Base-by-base conservation (phyloP, 768 basidiomycete species). In the Lentinula guzmanii region DNA sequence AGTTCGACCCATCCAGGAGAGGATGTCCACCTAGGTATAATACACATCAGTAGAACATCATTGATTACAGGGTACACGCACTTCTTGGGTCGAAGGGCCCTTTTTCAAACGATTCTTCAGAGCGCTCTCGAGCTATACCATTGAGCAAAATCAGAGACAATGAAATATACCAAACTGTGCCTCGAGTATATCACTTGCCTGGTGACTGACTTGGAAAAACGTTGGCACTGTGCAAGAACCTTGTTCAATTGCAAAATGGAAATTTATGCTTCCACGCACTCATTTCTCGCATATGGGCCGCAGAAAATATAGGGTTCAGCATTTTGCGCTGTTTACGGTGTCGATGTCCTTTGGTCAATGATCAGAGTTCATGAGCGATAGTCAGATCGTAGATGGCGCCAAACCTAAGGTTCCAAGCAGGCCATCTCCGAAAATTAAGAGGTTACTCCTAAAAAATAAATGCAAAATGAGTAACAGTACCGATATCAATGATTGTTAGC, bases 261-360 rank as follows among this genome's bases (percentile, higher is more conserved):
- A 6, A 16, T 9, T 24, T 10, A 48, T 9, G 8, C 21, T 48
- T 6, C 3, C n/a, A 45, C 72, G 72, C 11, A 73, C 66, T 34
- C 66, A 74, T 67, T 8, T 68, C 62, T 34, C 74, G 74, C 64
- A 76, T 65, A 58, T 72, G 73, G 16, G 69, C 69, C 21, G 63
- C 64, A 15, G 74, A 74, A 62, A 76, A 77, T 9, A 74, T 69
- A 1, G 71, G 70, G 37, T 74, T 75, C 51, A 77, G 66, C 65
- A 76, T 67, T 60, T 73, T 74, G 21, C 73, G 68, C 64, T 76
- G 74, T 43, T 63, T 69, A 52, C 68, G 63, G 56, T 75, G 74
- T n/a, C 65, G 68, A 11, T 70, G 64, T 37, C 58, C 58, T 60
- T 33, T 24, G 10, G 45, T n/a, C n/a, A n/a, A 28, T n/a, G 10